Evolutionary conservation across 2,329 filamentous ascomycete species (phyloP).

Genomic region (Endoconidiophora polonica): DNA sequence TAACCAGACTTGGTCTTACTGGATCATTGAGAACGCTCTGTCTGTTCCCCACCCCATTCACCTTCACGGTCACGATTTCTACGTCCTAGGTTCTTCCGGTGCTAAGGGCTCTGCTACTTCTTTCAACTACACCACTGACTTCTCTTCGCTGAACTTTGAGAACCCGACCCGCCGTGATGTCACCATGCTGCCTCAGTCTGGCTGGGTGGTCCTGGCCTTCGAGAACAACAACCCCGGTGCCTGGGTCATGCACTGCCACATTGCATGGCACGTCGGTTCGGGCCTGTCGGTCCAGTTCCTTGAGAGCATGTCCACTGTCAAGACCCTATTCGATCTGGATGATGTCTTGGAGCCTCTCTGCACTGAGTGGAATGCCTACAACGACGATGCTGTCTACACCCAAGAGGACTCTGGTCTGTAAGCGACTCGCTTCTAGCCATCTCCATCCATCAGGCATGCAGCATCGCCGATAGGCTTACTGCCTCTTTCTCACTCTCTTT

Average conservation of each 20-base stretch:
- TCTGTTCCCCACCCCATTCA: slow-evolving; percentile 29
- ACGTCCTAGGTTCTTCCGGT: slow-evolving; percentile 22
- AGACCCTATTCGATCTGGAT: slow-evolving; percentile 11
- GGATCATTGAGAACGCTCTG: slow-evolving; percentile 19
- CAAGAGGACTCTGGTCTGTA: slow-evolving; percentile 15
- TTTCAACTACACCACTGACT: slow-evolving; percentile 19
- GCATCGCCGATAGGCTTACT: neutral
- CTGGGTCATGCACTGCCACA: slow-evolving; percentile 39
- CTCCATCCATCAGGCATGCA: neutral
- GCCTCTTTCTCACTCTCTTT: neutral
- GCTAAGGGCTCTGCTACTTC: slow-evolving; percentile 9
- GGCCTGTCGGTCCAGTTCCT: slow-evolving; percentile 37
- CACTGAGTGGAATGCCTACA: slow-evolving; percentile 12
- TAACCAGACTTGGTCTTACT: slow-evolving; percentile 19
- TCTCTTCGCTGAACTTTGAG: slow-evolving; percentile 23
- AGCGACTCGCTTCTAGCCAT: neutral
- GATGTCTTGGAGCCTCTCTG: slow-evolving; percentile 12
- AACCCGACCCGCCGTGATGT: slow-evolving; percentile 38
- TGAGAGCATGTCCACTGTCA: slow-evolving; percentile 12
- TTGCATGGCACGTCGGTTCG: slow-evolving; percentile 38
- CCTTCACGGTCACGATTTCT: slow-evolving; percentile 33
- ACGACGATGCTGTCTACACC: slow-evolving; percentile 11
- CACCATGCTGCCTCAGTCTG: slow-evolving; percentile 27
- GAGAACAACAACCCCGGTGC: slow-evolving; percentile 33
- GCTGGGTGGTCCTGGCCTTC: slow-evolving; percentile 33